These are phyloP conservation scores for Closterium sp. DNA, from an alignment of 139 green algal species.

Conservation along the genomic window DNA sequence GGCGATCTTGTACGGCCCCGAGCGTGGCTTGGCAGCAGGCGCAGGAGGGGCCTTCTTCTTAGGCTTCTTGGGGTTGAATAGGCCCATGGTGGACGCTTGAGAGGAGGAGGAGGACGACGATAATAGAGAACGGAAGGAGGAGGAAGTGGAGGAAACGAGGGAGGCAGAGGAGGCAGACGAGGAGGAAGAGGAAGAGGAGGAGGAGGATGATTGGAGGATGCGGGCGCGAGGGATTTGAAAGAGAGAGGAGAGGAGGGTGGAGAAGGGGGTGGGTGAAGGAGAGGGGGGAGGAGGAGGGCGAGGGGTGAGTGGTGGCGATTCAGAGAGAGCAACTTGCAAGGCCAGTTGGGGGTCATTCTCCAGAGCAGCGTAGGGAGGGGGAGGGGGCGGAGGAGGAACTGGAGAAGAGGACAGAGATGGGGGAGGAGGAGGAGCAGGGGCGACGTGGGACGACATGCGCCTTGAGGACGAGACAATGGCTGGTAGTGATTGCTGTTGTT, in stretches of 20 bases:
- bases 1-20: background rate
- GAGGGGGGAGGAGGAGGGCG: background rate
- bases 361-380: background rate
- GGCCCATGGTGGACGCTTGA: background rate
- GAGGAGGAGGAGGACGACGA: background rate
- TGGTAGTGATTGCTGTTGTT: background rate
- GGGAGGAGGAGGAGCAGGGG: background rate
- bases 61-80: background rate
- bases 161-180: background rate
- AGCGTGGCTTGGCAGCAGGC: background rate
- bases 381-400: background rate
- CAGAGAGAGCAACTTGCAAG: no score
- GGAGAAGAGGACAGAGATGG: no score
- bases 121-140: background rate
- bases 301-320: background rate
- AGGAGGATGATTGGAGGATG: conserved; percentile 1
- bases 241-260: background rate
- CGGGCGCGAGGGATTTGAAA: background rate
- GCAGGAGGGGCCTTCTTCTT: background rate
- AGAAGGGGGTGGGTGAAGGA: background rate
- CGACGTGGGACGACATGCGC: background rate
- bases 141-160: background rate
- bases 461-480: no score
- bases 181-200: background rate
- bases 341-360: background rate